A percentile compares a stretch with the other conserved stretches of the same genome.
Evolutionary conservation across 2,329 filamentous ascomycete genomes (phyloP).

Genomic region (Xylariaceae sp.): DNA sequence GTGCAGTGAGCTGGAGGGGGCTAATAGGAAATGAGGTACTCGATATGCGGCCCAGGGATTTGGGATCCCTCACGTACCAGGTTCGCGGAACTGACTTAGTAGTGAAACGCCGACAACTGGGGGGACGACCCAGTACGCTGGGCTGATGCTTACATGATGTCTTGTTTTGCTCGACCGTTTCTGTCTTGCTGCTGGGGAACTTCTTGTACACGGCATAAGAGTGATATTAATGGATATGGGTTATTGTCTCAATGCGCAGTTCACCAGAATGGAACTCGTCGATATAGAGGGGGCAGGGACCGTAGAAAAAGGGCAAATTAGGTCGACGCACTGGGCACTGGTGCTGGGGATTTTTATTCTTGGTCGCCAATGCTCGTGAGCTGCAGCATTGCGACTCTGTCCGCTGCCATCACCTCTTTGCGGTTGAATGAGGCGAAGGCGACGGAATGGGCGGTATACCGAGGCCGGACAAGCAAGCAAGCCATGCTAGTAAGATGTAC

Average conservation of each 20-base stretch:
- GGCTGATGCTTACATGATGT: constrained; percentile 12
- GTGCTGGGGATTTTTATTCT: neutral
- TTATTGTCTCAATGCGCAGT: too few relatives aligned
- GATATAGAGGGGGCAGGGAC: too few relatives aligned
- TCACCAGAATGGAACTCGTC: too few relatives aligned
- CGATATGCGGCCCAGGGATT: constrained; percentile 3
- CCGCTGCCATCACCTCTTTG: too few relatives aligned
- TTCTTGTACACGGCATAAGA: too few relatives aligned
- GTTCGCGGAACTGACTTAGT: constrained; percentile 21
- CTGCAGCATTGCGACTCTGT: neutral
- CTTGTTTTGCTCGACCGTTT: constrained; percentile 1
- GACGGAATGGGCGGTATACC: too few relatives aligned
- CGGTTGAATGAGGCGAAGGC: too few relatives aligned
- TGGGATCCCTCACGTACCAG: constrained; percentile 17
- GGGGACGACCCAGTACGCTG: constrained; percentile 13
- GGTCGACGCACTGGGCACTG: neutral
- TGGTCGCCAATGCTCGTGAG: neutral
- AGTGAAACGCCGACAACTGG: constrained; percentile 11
- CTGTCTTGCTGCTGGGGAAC: neutral
- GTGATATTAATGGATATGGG: too few relatives aligned
- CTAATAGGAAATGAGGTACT: constrained; percentile 11
- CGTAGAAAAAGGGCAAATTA: constrained; percentile 7
- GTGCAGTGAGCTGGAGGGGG: constrained; percentile 16
- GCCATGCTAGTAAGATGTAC: too few relatives aligned
- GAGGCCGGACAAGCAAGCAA: too few relatives aligned